Evolutionary conservation across 768 basidiomycete species (phyloP).

Genomic region (Cystofilobasidium macerans): DNA sequence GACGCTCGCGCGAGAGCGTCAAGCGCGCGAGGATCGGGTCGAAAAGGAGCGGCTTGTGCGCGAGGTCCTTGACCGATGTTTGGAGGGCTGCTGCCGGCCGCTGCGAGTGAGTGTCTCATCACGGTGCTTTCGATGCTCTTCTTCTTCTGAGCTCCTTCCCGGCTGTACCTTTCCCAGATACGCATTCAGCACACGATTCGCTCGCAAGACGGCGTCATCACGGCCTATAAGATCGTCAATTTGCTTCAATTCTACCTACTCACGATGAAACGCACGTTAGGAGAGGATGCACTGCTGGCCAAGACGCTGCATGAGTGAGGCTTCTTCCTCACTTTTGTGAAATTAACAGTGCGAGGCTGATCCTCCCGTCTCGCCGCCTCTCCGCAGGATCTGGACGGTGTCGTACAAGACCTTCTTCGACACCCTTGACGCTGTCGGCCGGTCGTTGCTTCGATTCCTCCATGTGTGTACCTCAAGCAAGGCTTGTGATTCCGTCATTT

Average conservation of each 20-base stretch:
- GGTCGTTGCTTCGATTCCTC: slow-evolving; percentile 46
- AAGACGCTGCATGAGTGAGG: slow-evolving; percentile 69
- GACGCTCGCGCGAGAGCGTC: background rate
- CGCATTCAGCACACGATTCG: slow-evolving; percentile 88
- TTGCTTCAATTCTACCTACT: slow-evolving; percentile 87
- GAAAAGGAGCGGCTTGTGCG: slow-evolving; percentile 71
- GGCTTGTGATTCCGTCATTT: too few species aligned
- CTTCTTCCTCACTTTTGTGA: background rate
- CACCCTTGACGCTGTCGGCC: slow-evolving; percentile 72
- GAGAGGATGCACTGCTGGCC: slow-evolving; percentile 65
- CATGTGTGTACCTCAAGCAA: slow-evolving; percentile 36
- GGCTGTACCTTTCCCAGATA: slow-evolving; percentile 42
- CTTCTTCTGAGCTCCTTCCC: background rate
- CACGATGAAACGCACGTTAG: slow-evolving; percentile 87
- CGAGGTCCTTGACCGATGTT: slow-evolving; percentile 66
- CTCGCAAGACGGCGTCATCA: slow-evolving; percentile 85
- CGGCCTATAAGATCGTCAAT: slow-evolving; percentile 84
- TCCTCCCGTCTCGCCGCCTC: background rate
- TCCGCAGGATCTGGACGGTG: slow-evolving; percentile 62
- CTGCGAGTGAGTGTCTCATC: slow-evolving; percentile 68
- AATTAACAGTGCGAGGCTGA: background rate
- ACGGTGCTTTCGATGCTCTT: too few species aligned
- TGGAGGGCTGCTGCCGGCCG: slow-evolving; percentile 77
- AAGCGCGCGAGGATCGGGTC: slow-evolving; percentile 36
- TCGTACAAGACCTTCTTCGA: slow-evolving; percentile 80